Evolutionary conservation across 2,329 filamentous ascomycete genomes (phyloP).

Genomic region (Chaetomium globosum): DNA sequence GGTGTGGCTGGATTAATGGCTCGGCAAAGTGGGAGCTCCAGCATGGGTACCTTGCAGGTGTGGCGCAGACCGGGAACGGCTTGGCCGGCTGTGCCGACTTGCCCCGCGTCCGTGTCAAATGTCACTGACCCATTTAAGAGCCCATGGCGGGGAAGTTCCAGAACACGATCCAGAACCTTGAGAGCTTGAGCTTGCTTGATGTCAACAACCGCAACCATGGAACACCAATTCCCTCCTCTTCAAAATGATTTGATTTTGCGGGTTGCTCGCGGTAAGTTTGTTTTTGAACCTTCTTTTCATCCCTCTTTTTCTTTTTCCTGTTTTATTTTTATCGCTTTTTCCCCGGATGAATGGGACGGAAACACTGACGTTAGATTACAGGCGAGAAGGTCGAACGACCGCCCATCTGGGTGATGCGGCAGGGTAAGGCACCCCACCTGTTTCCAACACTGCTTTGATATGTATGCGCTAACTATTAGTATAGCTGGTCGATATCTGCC

Average conservation of each 20-base stretch:
- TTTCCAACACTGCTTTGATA: slow-evolving; percentile 19
- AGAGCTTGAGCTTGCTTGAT: slow-evolving; percentile 2
- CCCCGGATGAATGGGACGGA: background rate
- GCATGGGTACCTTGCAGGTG: slow-evolving; percentile 18
- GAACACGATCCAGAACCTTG: background rate
- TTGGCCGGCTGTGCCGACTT: slow-evolving; percentile 12
- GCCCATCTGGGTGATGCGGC: slow-evolving; percentile 99
- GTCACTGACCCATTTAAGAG: background rate
- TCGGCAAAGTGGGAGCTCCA: too few relatives aligned
- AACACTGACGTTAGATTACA: slow-evolving; percentile 45
- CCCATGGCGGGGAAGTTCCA: slow-evolving; percentile 17
- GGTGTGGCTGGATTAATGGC: slow-evolving; percentile 26
- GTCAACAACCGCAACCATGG: slow-evolving; percentile 54
- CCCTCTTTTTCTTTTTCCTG: background rate
- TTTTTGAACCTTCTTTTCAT: background rate
- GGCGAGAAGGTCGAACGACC: slow-evolving; percentile 89
- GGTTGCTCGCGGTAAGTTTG: slow-evolving; percentile 75
- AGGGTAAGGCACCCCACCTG: slow-evolving; percentile 60
- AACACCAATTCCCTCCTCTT: slow-evolving; percentile 73
- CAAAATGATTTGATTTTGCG: slow-evolving; percentile 92
- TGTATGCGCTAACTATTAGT: slow-evolving; percentile 26
- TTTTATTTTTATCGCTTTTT: background rate
- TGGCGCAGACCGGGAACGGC: slow-evolving; percentile 11
- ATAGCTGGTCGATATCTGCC: slow-evolving; percentile 93
- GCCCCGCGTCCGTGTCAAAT: slow-evolving; percentile 18